Base-by-base conservation (phyloP, 140 eudicot species). In the Ambrosia hybrid region DNA sequence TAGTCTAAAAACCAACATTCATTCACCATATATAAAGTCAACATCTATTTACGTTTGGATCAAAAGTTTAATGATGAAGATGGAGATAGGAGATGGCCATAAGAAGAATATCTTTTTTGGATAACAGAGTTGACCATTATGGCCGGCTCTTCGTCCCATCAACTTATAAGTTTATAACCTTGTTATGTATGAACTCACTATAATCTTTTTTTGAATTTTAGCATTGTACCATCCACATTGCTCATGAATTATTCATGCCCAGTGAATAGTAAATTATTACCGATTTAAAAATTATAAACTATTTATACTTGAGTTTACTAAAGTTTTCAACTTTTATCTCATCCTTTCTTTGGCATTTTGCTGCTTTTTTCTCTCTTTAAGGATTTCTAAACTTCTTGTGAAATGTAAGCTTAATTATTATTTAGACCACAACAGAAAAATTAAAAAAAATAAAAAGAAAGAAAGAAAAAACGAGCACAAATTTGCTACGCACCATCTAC, bases 51-150 rank as follows among this genome's bases (percentile, higher is more conserved):
- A 70, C 61, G 70, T 17, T 9, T 21, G 4, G 72, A 61, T 65
- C 39, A 70, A 70, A 61, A 60, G 81, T 9, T 51, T 77, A 51
- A 51, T 77, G 76, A 70, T 61, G 2, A 21, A 21, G 26, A 21
- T 21, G 26, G 72, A 21, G 72, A 70, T 57, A 26, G 64, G 6
- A 63, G 51, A 63, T 14, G 6, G 70, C 26, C 49, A 51, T 1
- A 21, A 48, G 12, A 1, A 48, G 14, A 59, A 12, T 10, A 14
- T 0, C 26, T 14, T 45, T 7, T 45, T 16, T n/a, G 10, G 75
- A 48, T 67, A 58, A 76, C 62, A 33, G 52, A 57, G 36, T 76
- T 48, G 80, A 76, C 80, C n/a, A 57, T 33, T 61, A 6, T 37
- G 3, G 52, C 41, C 55, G 1, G 62, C 52, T 65, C 16, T 57